Base-by-base conservation (phyloP, 2,329 filamentous ascomycete genomes). In the Diaporthe caulivora region DNA sequence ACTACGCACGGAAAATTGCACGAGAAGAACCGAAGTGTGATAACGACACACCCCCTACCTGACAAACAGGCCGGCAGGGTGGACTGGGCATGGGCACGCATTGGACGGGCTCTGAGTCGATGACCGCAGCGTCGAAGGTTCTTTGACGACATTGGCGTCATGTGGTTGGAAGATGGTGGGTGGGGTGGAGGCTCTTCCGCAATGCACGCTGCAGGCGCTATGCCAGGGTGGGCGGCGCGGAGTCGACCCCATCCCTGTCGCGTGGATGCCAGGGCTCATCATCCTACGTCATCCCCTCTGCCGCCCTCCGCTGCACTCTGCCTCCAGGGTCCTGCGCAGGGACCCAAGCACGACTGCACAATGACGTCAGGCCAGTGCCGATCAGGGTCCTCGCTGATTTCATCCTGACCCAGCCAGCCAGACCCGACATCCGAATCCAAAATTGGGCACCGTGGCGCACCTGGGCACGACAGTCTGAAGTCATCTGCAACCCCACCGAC, bases 401-500 rank as follows among this genome's bases (percentile, higher is more conserved):
- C 40, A 40, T 65, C 37, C 71, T 60, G 65, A 70, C 47, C 47
- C 60, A 60, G 72, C 55, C 67, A 51, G 26, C 44, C 21, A 65
- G 29, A 24, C 60, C 42, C 60, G 60, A 65, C 60, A 73, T 73
- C 72, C 42, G 40, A 57, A 40, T 24, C 47, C 72, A 42, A 70
- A 49, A 15, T 42, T 40, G 62, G 71, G n/a, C 55, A 42, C 17
- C 29, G 26, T 65, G 60, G 60, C 42, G 44, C 42, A 4, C 44
- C 26, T 37, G 42, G 60, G 42, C 60, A 65, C 44, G 60, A 65
- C 60, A 65, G 71, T 34, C 60, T 72, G 71, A 69, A 72, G 71
- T 69, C 71, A 71, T 71, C 26, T 71, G 70, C 70, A 71, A 67
- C 70, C 70, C 49, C 71, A 37, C 37, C 34, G 62, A 42, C 57